Evolutionary conservation across 2,329 filamentous ascomycete species (phyloP).

Genomic region (Parastagonospora nodorum): DNA sequence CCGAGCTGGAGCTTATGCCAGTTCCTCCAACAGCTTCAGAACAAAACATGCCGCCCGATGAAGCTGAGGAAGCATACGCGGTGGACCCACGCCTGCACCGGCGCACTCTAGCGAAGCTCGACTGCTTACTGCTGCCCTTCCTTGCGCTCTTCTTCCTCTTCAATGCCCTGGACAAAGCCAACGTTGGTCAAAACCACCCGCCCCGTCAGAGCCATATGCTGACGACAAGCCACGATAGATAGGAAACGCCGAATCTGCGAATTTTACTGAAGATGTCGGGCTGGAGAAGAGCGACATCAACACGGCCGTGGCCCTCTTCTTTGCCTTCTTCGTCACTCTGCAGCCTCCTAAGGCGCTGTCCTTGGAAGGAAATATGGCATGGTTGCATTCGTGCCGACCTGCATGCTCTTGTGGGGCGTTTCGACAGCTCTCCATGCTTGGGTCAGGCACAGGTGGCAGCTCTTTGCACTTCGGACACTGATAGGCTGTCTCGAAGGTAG

Average conservation of each 20-base stretch:
- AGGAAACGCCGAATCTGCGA: conserved; percentile 62
- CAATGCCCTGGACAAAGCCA: conserved; percentile 59
- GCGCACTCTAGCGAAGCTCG: conserved; percentile 54
- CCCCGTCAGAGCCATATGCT: background rate
- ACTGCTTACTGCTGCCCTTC: conserved; percentile 57
- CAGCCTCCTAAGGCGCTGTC: conserved; percentile 62
- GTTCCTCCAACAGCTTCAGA: conserved; percentile 4
- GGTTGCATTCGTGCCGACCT: conserved; percentile 60
- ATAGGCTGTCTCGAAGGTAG: conserved; percentile 55
- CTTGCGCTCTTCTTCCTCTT: conserved; percentile 58
- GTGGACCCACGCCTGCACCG: conserved; percentile 27
- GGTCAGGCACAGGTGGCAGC: conserved; percentile 53
- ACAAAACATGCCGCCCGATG: conserved; percentile 14
- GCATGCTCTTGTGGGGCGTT: conserved; percentile 61
- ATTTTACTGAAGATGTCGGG: conserved; percentile 63
- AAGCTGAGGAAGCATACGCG: conserved; percentile 1
- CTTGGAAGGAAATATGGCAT: conserved; percentile 63
- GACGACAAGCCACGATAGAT: conserved; percentile 38
- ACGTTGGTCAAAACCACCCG: conserved; percentile 32
- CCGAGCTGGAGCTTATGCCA: conserved; percentile 15
- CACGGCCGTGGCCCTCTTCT: conserved; percentile 62
- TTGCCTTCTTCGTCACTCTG: conserved; percentile 62
- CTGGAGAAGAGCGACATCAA: conserved; percentile 60
- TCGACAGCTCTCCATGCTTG: conserved; percentile 56
- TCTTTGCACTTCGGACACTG: conserved; percentile 51